These are phyloP conservation scores for Sarcomyxa edulis DNA, from an alignment of 768 basidiomycete species.

Conservation along the genomic window DNA sequence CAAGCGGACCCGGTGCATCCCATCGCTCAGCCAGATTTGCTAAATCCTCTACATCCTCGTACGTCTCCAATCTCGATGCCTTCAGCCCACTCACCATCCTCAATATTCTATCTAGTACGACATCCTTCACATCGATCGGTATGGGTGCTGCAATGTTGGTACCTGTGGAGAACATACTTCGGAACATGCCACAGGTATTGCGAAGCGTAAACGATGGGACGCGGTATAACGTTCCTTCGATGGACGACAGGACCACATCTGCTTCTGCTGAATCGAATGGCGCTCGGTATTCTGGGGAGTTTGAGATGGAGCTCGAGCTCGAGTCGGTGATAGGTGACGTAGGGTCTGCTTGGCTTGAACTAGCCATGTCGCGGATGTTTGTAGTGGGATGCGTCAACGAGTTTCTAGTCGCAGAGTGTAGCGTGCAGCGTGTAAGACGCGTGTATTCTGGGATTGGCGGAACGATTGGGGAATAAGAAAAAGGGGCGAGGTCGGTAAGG, in stretches of 20 bases:
- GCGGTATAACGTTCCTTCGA: conserved; percentile 47
- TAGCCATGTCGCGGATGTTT: too few species aligned
- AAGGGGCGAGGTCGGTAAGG: too few species aligned
- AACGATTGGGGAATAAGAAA: too few species aligned
- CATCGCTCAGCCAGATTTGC: conserved; percentile 39
- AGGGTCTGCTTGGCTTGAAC: too few species aligned
- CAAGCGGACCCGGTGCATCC: conserved; percentile 39
- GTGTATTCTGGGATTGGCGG: too few species aligned
- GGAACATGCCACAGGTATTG: conserved; percentile 32
- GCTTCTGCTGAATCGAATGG: conserved; percentile 26
- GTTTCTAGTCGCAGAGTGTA: too few species aligned
- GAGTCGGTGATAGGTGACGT: too few species aligned
- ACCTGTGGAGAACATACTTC: conserved; percentile 18
- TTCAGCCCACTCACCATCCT: conserved; percentile 36
- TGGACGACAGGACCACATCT: conserved; percentile 30
- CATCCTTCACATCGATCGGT: conserved; percentile 27
- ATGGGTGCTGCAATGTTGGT: conserved; percentile 9
- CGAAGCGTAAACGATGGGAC: conserved; percentile 22
- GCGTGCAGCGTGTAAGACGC: too few species aligned
- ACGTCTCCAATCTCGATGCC: conserved; percentile 32
- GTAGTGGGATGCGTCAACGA: too few species aligned
- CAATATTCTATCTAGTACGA: conserved; percentile 31
- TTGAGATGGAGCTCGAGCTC: too few species aligned
- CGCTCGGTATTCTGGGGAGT: too few species aligned
- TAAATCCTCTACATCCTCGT: conserved; percentile 33